Evolutionary conservation across 306 rosid genomes (phyloP), one percentile per base, ranked within the genome.

Genomic region (Astragalus glycyphyllos): DNA sequence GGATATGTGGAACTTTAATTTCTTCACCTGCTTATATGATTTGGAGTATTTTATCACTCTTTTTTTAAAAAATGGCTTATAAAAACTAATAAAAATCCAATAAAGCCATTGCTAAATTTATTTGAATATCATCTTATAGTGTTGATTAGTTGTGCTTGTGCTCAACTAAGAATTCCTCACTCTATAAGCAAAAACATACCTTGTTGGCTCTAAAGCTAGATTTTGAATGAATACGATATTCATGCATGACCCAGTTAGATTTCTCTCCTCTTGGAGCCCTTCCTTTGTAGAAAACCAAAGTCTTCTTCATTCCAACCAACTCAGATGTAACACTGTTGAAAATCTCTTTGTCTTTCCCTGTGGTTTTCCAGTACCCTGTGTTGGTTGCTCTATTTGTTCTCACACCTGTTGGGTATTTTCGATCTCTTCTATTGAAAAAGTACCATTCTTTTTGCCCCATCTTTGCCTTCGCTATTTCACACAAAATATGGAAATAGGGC

Each of bases 401-500:
- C 3, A 92, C 81, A 10, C 98, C 98, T 0, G 98, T 92, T 1
- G 97, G 98, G 50, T 90, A 93, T 64, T 93, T 93, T 2, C 98
- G 62, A 66, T 93, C 98, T 1, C 96, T 77, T 0, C 84, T 46
- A 69, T 90, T 93, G 77, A 86, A 93, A 72, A 93, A 93, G 66
- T 93, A 93, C 97, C 97, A 93, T 73, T 93, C 98, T n/a, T 88
- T 93, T 77, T 87, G 88, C 1, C 98, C 98, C 97, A 93, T 85
- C 68, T 90, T 93, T 0, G 98, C 97, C 64, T 90, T 93, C 65
- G 20, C 64, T 76, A 65, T 37, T 23, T 2, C 26, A 53, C 7
- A 2, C 49, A 5, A 2, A 37, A 37, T 12, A 23, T 17, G 11
- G 17, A 45, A 5, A 31, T 29, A 56, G 35, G 4, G 11, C 37